Evolutionary conservation across 208 protist species (phyloP), one percentile per base, ranked within the genome.

Genomic region (Trichomonas tenax): DNA sequence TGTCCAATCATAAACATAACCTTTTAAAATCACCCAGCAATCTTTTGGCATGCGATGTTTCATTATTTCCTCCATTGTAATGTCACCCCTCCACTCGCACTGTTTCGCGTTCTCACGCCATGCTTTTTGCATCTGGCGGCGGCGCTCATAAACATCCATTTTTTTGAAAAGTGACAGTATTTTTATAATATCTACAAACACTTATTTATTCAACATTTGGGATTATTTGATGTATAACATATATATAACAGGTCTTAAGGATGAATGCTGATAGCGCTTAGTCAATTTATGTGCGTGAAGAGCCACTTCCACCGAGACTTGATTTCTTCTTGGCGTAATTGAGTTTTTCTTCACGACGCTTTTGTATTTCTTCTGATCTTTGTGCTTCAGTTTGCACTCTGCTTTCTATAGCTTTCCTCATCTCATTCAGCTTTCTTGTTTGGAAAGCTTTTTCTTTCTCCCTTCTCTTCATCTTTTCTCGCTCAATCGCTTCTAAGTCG

Each of bases 51-150:
- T 93, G 11, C 14, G 15, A 51, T 93, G 86, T 15, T 93, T 9
- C 26, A 48, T 93, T 15, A 93, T 44, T 93, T 93, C 26, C 45
- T 93, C 86, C 44, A 93, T 93, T 48, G 86, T 93, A 21, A 93
- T 93, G 31, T 93, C 86, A 0, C 86, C 86, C 38, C 17, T 93
- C 86, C 86, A 93, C 21, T 93, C 86, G 34, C 41, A 44, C 45
- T 93, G 86, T 38, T 23, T 93, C 2, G 86, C 86, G 6, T 93
- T 93, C 46, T 93, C 86, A 34, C 15, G 15, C 86, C 86, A 93
- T 51, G 6, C 44, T 58, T 93, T 93, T 38, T 93, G 86, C 86
- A 93, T 93, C n/a, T 93, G 8, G 4, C 41, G 15, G 8, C 86
- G 6, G 15, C 86, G 41, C 36, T 93, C 86, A 72, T 72, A 72